Conservation (phyloP, 345 rosid genomes). For the thale cress (Arabidopsis thaliana) region TAIR10.1 NC_003075.7:9859501-9860000, state of each 20-base stretch:
- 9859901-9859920: background rate
- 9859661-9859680: too few relatives aligned
- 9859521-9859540: background rate
- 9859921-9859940: background rate
- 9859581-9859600: background rate
- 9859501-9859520: constrained; percentile 6
- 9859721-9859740: background rate
- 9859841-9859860: background rate
- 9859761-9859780: too few relatives aligned
- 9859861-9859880: constrained; percentile 21
- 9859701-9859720: too few relatives aligned
- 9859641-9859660: too few relatives aligned
- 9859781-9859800: background rate
- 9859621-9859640: too few relatives aligned
- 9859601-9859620: background rate
- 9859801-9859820: constrained; percentile 5
- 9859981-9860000: background rate
- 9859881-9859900: background rate
- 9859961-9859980: background rate
- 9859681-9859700: too few relatives aligned
- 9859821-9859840: background rate
- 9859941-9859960: background rate
- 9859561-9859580: constrained; percentile 32
- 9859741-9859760: background rate
- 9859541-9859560: constrained; percentile 28